phyloP scores from a whole-genome alignment of 1,284 basidiomycete genomes.

The Rhizoctonia solani region DNA sequence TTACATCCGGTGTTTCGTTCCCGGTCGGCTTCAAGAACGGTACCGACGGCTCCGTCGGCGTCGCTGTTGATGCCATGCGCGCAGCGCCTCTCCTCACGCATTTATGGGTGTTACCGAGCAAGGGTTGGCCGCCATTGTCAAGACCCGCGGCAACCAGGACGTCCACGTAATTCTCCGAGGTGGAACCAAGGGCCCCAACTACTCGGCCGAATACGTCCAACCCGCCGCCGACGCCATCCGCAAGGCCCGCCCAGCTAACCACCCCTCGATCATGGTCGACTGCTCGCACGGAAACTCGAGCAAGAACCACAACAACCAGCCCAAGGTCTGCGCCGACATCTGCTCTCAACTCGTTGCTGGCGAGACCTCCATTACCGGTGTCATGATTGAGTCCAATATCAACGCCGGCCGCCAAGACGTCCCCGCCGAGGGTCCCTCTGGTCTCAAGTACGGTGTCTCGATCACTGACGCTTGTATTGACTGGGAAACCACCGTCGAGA shows the following conservation, averaged over 20 bases:
- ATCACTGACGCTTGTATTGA: constrained; percentile 95
- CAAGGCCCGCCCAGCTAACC: constrained; percentile 57
- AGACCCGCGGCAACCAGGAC: constrained; percentile 89
- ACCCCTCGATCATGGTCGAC: constrained; percentile 52
- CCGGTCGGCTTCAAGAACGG: constrained; percentile 99
- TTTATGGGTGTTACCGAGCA: constrained; percentile 99
- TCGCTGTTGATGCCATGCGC: constrained; percentile 95
- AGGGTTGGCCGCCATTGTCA: constrained; percentile 89
- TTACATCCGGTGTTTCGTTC: constrained; percentile 87
- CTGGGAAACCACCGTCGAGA: constrained; percentile 81
- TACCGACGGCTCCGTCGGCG: constrained; percentile 84
- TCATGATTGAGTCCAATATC: constrained; percentile 97
- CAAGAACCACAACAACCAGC: constrained; percentile 91
- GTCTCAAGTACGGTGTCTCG: constrained; percentile 81
- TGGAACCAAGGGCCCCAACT: constrained; percentile 88
- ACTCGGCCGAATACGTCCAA: constrained; percentile 71
- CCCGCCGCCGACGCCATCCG: constrained; percentile 69
- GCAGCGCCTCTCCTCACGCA: constrained; percentile 88
- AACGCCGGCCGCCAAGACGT: constrained; percentile 86
- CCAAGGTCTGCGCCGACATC: constrained; percentile 76
- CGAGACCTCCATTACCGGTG: constrained; percentile 82
- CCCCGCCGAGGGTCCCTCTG: constrained; percentile 58
- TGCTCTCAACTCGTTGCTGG: constrained; percentile 79
- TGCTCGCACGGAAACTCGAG: constrained; percentile 78
- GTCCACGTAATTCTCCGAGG: constrained; percentile 95